phyloP scores from a whole-genome alignment of 108 stramenopile species.

The Nitzschia putrida region DNA sequence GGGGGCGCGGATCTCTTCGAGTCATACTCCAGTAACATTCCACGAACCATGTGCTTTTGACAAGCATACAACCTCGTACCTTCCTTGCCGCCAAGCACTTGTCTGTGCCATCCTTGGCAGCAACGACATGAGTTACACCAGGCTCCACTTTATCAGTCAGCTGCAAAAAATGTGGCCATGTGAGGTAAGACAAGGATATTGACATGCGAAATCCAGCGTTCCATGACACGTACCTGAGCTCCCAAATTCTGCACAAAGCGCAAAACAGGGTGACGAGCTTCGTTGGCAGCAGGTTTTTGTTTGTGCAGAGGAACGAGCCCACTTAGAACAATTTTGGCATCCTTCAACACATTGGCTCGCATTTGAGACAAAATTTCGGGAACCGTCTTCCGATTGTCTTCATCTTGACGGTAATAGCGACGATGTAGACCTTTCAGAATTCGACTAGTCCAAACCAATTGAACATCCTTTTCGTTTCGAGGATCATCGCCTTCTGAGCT shows the following conservation, averaged over 20 bases:
- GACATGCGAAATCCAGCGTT: no score
- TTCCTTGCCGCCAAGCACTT: slow-evolving; percentile 65
- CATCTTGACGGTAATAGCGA: slow-evolving; percentile 56
- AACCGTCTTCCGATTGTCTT: slow-evolving; percentile 53
- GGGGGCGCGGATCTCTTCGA: slow-evolving; percentile 41
- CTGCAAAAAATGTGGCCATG: slow-evolving; percentile 4
- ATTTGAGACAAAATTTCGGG: slow-evolving; percentile 61
- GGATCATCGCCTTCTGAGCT: slow-evolving; percentile 27
- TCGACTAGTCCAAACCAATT: slow-evolving; percentile 71
- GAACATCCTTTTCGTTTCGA: slow-evolving; percentile 49
- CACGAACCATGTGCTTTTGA: slow-evolving; percentile 78
- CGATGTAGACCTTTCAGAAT: slow-evolving; percentile 64
- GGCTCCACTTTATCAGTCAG: slow-evolving; percentile 41
- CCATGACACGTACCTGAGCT: slow-evolving; percentile 47
- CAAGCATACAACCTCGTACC: slow-evolving; percentile 67
- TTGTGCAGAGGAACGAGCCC: slow-evolving; percentile 74
- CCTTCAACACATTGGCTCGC: slow-evolving; percentile 54
- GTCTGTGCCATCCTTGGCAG: slow-evolving; percentile 79
- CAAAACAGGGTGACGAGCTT: slow-evolving; percentile 59
- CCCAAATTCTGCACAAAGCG: slow-evolving; percentile 82
- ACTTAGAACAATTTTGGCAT: slow-evolving; percentile 62
- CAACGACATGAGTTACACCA: slow-evolving; percentile 70
- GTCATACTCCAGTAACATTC: slow-evolving; percentile 81
- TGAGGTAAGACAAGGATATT: background rate
- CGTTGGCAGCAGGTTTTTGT: slow-evolving; percentile 27